Percentiles rank a stretch among this genome's conserved stretches.
phyloP scores from a whole-genome alignment of 352 stramenopile genomes.

The Globisporangium barbulae region DNA sequence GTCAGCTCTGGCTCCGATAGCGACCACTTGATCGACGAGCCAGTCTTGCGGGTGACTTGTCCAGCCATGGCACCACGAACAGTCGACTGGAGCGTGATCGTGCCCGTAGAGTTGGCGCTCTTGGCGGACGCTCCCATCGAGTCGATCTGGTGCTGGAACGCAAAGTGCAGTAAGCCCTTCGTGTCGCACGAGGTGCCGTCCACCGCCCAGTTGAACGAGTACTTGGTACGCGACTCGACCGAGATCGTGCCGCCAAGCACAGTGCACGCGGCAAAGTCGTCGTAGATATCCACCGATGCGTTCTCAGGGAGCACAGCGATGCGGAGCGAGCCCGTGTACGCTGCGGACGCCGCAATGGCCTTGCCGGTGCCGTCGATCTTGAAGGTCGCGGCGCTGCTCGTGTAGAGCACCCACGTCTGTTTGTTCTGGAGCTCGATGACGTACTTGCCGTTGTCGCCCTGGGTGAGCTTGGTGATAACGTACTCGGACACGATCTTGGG shows the following conservation, averaged over 20 bases:
- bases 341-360: slow-evolving; percentile 36
- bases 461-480: slow-evolving; percentile 42
- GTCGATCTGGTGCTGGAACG: slow-evolving; percentile 57
- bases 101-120: slow-evolving; percentile 20
- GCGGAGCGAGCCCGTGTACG: slow-evolving; percentile 50
- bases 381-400: slow-evolving; percentile 38
- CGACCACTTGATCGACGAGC: slow-evolving; percentile 31
- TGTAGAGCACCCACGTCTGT: slow-evolving; percentile 76
- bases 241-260: slow-evolving; percentile 47
- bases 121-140: slow-evolving; percentile 26
- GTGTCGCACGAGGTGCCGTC: slow-evolving; percentile 42
- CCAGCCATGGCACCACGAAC: slow-evolving; percentile 55
- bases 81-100: slow-evolving; percentile 41
- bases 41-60: slow-evolving; percentile 20
- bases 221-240: slow-evolving; percentile 52
- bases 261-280: slow-evolving; percentile 55
- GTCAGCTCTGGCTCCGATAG: slow-evolving; percentile 48
- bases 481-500: slow-evolving; percentile 47
- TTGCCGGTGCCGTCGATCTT: slow-evolving; percentile 36
- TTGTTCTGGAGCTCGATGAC: slow-evolving; percentile 59
- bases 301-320: slow-evolving; percentile 48
- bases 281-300: slow-evolving; percentile 38
- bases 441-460: slow-evolving; percentile 45
- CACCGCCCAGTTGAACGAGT: slow-evolving; percentile 59
- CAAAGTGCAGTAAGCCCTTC: slow-evolving; percentile 60